phyloP scores from a whole-genome alignment of 306 rosid species.

The Carpinus viminea region DNA sequence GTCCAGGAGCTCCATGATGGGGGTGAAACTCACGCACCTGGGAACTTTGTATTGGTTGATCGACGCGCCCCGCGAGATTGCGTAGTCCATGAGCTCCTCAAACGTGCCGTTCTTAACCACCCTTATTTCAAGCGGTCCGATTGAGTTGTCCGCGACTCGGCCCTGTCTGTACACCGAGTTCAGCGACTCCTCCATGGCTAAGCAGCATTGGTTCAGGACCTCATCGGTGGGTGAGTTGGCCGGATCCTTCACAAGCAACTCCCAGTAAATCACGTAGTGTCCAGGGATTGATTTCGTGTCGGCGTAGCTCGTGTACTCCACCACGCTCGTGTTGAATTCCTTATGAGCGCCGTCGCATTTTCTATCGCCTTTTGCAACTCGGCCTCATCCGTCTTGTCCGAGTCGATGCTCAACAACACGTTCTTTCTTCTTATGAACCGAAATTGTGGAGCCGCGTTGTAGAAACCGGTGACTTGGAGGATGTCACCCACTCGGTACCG shows the following conservation, averaged over 20 bases:
- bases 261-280: constrained; percentile 95
- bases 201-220: constrained; percentile 60
- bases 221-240: constrained; percentile 42
- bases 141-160: constrained; percentile 75
- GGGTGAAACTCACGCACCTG: constrained; percentile 80
- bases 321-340: constrained; percentile 63
- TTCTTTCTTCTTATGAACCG: constrained; percentile 78
- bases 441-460: constrained; percentile 71
- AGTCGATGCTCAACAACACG: constrained; percentile 75
- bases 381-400: constrained; percentile 83
- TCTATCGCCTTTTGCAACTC: constrained; percentile 76
- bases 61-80: constrained; percentile 88
- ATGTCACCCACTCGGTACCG: constrained; percentile 92
- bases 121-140: constrained; percentile 85
- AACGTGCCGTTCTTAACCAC: constrained; percentile 90
- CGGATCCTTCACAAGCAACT: constrained; percentile 57
- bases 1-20: constrained; percentile 81
- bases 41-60: constrained; percentile 94
- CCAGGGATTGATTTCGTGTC: constrained; percentile 75
- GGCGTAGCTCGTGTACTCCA: constrained; percentile 82
- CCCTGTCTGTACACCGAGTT: constrained; percentile 93
- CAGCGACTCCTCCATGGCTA: constrained; percentile 72
- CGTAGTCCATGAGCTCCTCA: constrained; percentile 94
- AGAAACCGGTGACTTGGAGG: constrained; percentile 71
- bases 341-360: constrained; percentile 46